A percentile compares a stretch with the other conserved stretches of the same genome.
Evolutionary conservation across 805 yeast genomes (phyloP).

Genomic region (Saccharomycopsis sp.): DNA sequence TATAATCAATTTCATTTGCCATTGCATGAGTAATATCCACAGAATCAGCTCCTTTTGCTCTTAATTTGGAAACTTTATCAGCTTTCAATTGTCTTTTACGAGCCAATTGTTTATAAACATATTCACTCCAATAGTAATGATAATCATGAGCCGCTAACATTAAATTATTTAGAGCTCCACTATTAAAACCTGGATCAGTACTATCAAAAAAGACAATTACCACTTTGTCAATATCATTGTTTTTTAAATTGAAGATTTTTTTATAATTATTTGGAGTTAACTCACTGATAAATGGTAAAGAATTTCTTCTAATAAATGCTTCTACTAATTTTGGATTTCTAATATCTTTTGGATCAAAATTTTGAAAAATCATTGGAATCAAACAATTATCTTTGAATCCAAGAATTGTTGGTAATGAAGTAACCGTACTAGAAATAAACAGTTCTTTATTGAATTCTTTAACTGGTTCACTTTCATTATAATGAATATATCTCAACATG

Average conservation of each 20-base stretch:
- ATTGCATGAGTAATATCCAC: slow-evolving; percentile 36
- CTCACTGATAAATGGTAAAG: slow-evolving; percentile 44
- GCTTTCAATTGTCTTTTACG: slow-evolving; percentile 32
- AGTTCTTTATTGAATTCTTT: slow-evolving; percentile 34
- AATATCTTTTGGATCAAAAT: slow-evolving; percentile 53
- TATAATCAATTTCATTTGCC: slow-evolving; percentile 38
- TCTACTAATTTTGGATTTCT: slow-evolving; percentile 39
- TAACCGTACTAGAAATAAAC: slow-evolving; percentile 39
- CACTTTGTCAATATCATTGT: slow-evolving; percentile 32
- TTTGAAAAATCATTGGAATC: slow-evolving; percentile 43
- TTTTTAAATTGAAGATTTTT: slow-evolving; percentile 18
- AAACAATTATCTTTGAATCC: slow-evolving; percentile 49
- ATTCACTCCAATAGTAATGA: slow-evolving; percentile 32
- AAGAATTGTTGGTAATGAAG: slow-evolving; percentile 53
- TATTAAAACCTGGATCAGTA: slow-evolving; percentile 17
- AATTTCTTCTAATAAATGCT: slow-evolving; percentile 38
- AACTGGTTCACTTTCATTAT: slow-evolving; percentile 27
- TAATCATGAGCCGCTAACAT: slow-evolving; percentile 39
- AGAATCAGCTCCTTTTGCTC: slow-evolving; percentile 32
- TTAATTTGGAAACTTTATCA: slow-evolving; percentile 33
- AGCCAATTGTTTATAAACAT: slow-evolving; percentile 17
- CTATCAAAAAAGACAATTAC: slow-evolving; percentile 40
- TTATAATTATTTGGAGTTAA: slow-evolving; percentile 31
- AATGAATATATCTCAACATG: slow-evolving; percentile 34
- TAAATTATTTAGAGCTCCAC: slow-evolving; percentile 27